A percentile compares a stretch with the other conserved stretches of the same genome.
These are phyloP conservation scores for Pseudogymnoascus sp. DNA, from an alignment of 2,329 filamentous ascomycete genomes.

Conservation along the genomic window DNA sequence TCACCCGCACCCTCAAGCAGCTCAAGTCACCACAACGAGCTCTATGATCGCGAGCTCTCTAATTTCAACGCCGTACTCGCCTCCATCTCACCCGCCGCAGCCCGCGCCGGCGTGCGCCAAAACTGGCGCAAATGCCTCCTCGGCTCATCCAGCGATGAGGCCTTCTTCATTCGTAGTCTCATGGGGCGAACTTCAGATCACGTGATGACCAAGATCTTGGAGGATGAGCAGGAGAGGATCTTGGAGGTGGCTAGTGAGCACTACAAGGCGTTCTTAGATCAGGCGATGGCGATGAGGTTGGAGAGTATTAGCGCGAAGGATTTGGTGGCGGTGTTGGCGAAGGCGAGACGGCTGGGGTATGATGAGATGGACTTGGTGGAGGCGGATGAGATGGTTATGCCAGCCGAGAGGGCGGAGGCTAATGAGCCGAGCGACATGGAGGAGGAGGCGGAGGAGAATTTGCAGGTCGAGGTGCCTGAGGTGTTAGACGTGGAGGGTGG, in stretches of 20 bases:
- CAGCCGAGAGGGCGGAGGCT: not conserved
- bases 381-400: not conserved
- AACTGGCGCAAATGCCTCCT: not conserved
- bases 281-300: not conserved
- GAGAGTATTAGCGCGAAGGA: not conserved
- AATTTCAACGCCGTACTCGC: slow-evolving; percentile 3
- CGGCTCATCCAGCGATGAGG: not conserved
- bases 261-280: not conserved
- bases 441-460: not conserved
- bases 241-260: not conserved
- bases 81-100: not conserved
- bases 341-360: not conserved
- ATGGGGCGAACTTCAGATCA: not conserved
- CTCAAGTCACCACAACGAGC: not conserved
- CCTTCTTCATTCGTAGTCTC: not conserved
- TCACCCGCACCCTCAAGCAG: not conserved
- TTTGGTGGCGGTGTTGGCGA: not conserved
- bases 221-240: not conserved
- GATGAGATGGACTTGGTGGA: not conserved
- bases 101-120: not conserved
- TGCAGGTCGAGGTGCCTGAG: not conserved
- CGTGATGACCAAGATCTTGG: not conserved
- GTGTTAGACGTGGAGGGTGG: not conserved
- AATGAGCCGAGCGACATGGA: not conserved
- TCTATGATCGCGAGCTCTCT: not conserved